Evolutionary conservation across 2,329 filamentous ascomycete genomes (phyloP).

Genomic region (Didymella segeticola): DNA sequence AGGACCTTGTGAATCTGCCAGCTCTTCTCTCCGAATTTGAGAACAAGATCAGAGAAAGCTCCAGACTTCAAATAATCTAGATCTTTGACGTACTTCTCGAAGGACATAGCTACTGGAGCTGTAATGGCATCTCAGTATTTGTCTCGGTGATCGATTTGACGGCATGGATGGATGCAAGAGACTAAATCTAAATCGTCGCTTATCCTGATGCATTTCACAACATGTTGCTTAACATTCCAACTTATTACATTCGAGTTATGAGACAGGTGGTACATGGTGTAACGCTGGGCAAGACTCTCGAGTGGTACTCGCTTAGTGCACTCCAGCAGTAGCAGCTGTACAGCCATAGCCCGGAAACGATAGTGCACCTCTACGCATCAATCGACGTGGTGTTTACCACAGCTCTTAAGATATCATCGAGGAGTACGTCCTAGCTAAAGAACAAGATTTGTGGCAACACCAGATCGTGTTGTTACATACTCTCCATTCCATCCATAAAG

Average conservation of each 20-base stretch:
- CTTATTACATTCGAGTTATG: neutral
- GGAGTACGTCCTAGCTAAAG: neutral
- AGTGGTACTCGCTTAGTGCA: neutral
- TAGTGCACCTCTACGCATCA: too few relatives aligned
- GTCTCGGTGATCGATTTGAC: too few relatives aligned
- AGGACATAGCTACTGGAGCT: neutral
- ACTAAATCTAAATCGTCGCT: neutral
- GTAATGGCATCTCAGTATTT: neutral
- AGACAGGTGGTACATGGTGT: neutral
- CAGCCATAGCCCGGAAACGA: too few relatives aligned
- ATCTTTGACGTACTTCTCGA: neutral
- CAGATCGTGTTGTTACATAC: neutral
- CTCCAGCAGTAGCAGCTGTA: neutral
- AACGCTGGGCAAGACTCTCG: neutral
- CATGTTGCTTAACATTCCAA: neutral
- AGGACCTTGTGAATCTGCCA: slow-evolving; percentile 32
- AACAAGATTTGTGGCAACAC: neutral
- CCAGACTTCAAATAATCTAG: neutral
- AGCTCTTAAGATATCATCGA: neutral
- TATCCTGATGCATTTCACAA: neutral
- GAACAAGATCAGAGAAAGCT: slow-evolving; percentile 16
- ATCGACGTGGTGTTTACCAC: too few relatives aligned
- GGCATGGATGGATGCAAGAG: neutral
- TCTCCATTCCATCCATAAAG: neutral
- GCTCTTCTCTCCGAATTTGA: slow-evolving; percentile 26